These are phyloP conservation scores for Termitomyces sp. DNA, from an alignment of 1,284 basidiomycete species.

Conservation along the genomic window DNA sequence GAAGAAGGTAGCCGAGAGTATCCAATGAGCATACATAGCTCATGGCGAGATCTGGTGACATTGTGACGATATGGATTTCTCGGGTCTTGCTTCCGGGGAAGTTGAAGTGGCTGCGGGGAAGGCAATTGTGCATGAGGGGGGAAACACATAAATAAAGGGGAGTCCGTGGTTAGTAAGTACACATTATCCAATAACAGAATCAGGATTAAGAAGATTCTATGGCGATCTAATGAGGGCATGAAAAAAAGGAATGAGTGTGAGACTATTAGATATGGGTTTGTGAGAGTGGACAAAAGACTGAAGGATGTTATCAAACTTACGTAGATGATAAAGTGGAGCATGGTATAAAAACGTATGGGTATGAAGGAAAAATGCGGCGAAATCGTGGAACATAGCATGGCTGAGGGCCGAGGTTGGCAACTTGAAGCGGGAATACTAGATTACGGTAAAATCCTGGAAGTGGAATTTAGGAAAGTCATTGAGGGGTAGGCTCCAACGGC, in stretches of 20 bases:
- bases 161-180: constrained; percentile 17
- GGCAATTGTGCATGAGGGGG: neutral
- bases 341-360: constrained; percentile 30
- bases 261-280: constrained; percentile 9
- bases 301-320: constrained; percentile 12
- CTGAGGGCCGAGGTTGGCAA: neutral
- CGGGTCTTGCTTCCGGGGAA: neutral
- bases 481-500: neutral
- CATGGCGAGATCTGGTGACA: constrained; percentile 13
- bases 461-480: neutral
- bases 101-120: neutral
- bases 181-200: constrained; percentile 34
- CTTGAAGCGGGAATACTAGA: neutral
- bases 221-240: constrained; percentile 24
- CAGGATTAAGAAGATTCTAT: constrained; percentile 26
- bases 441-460: neutral
- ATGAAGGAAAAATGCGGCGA: constrained; percentile 13
- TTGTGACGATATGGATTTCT: constrained; percentile 1
- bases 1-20: constrained; percentile 8
- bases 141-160: constrained; percentile 4
- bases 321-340: constrained; percentile 19
- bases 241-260: constrained; percentile 23
- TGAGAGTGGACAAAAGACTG: constrained; percentile 16
- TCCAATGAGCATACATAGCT: constrained; percentile 10
- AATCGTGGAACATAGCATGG: constrained; percentile 5